A percentile compares a stretch with the other conserved stretches of the same genome.
These are phyloP conservation scores for Pichia gijzeniarum DNA, from an alignment of 805 yeast species.

Conservation along the genomic window DNA sequence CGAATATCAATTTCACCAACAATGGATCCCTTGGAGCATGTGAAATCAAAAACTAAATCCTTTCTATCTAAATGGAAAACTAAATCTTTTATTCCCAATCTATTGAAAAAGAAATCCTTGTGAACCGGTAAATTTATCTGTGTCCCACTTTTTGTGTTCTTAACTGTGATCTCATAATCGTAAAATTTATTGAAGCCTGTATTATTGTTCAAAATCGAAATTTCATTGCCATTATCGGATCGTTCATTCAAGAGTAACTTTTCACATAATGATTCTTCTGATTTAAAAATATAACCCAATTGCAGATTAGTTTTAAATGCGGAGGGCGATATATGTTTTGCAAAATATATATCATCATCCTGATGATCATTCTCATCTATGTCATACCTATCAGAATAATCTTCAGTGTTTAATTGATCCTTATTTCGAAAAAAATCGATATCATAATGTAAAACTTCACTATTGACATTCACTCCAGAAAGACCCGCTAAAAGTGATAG, in stretches of 20 bases:
- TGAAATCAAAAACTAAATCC: conserved; percentile 11
- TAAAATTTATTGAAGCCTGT: conserved; percentile 10
- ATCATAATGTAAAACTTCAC: background rate
- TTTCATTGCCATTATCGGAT: background rate
- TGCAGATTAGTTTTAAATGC: background rate
- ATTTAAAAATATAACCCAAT: background rate
- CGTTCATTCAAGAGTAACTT: background rate
- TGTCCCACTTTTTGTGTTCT: background rate
- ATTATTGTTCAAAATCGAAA: background rate
- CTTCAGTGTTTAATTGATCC: background rate
- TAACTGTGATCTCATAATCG: conserved; percentile 10
- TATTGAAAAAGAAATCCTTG: conserved; percentile 6
- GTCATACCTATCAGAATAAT: too few relatives aligned
- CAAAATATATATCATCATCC: background rate
- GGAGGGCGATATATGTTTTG: background rate
- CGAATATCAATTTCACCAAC: conserved; percentile 22
- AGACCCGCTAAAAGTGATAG: conserved; percentile 40
- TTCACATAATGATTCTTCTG: conserved; percentile 1
- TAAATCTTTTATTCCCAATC: conserved; percentile 6
- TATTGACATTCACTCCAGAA: background rate
- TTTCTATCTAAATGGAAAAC: conserved; percentile 11
- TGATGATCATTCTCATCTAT: background rate
- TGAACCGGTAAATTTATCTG: conserved; percentile 13
- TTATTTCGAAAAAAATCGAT: background rate
- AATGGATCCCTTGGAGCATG: conserved; percentile 8